Evolutionary conservation across 2,329 filamentous ascomycete species (phyloP).

Genomic region (Fusarium neocosmosporiellum): DNA sequence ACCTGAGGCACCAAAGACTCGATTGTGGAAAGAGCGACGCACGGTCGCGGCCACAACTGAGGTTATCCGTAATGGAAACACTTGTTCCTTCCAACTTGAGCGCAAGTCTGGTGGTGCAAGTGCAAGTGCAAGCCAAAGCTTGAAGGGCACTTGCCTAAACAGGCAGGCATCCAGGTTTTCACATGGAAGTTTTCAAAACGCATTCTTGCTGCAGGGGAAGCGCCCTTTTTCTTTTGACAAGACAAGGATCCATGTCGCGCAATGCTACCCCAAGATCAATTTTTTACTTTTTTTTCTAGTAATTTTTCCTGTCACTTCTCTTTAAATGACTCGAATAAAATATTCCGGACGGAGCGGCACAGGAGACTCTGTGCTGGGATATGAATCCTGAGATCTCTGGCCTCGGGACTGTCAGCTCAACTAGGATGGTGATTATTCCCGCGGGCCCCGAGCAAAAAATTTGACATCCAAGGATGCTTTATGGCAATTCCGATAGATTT

Average conservation of each 20-base stretch:
- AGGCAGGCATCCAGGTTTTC: conserved; percentile 5
- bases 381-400: conserved; percentile 1
- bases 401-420: neutral
- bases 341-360: neutral
- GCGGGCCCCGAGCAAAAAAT: neutral
- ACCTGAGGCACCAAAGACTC: neutral
- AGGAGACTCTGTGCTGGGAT: neutral
- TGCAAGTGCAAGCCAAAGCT: neutral
- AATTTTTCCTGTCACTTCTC: neutral
- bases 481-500: neutral
- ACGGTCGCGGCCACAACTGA: conserved; percentile 7
- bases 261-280: conserved; percentile 1
- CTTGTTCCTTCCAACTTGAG: conserved; percentile 10
- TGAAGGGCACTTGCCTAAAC: conserved; percentile 4
- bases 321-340: neutral
- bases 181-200: neutral
- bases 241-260: neutral
- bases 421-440: neutral
- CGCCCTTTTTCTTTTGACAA: neutral
- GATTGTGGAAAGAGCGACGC: neutral
- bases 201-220: conserved; percentile 4
- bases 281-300: neutral
- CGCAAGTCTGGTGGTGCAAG: neutral
- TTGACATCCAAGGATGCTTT: neutral
- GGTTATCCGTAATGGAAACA: conserved; percentile 1